These are phyloP conservation scores for Thalia dealbata DNA, from an alignment of 176 grass and related monocot genomes.

Conservation along the genomic window DNA sequence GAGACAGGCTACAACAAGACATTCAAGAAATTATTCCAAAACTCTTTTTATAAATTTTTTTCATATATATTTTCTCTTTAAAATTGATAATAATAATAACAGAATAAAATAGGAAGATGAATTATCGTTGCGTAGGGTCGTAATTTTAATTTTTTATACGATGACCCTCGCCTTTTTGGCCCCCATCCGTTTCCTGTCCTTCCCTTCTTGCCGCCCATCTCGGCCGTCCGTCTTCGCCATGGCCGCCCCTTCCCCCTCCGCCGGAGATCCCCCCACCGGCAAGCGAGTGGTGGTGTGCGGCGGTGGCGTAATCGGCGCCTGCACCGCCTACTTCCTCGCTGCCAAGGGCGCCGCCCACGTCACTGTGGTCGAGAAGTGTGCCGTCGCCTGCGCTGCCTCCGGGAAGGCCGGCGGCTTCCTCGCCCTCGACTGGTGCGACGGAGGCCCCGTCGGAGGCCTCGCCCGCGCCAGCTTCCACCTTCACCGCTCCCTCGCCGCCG, in stretches of 20 bases:
- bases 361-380: constrained; percentile 52
- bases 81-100: no score
- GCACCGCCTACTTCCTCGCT: constrained; percentile 82
- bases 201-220: not conserved
- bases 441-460: constrained; percentile 42
- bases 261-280: constrained; percentile 3
- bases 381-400: constrained; percentile 73
- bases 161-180: no score
- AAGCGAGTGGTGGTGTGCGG: constrained; percentile 67
- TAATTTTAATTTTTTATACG: no score
- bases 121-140: no score
- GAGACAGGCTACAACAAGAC: no score
- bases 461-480: constrained; percentile 64
- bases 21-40: no score
- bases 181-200: not conserved
- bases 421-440: constrained; percentile 87
- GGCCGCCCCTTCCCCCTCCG: constrained; percentile 3
- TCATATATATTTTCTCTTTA: no score
- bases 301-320: constrained; percentile 66
- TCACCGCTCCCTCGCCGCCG: constrained; percentile 49
- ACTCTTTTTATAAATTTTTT: no score
- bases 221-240: not conserved
- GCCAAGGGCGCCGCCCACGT: constrained; percentile 27
- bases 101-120: no score
- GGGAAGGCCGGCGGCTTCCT: constrained; percentile 87